phyloP scores from a whole-genome alignment of 768 basidiomycete species.

The Erythrobasidium yunnanense region DNA sequence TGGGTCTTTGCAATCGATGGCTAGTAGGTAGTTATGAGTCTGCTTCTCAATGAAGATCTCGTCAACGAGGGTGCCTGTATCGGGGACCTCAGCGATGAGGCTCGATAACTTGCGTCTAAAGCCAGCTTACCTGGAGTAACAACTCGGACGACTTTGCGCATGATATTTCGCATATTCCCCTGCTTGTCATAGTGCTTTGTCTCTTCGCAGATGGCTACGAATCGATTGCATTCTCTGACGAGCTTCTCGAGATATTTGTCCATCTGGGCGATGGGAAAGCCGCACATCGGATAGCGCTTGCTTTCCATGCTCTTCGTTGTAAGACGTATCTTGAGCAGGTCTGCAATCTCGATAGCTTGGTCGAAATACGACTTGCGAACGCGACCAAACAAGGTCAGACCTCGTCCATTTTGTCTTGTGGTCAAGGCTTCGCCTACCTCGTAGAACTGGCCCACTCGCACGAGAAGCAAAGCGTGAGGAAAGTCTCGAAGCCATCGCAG shows the following conservation, averaged over 20 bases:
- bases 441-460: constrained; percentile 88
- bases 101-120: neutral
- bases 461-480: constrained; percentile 78
- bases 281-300: constrained; percentile 67
- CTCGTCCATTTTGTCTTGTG: neutral
- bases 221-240: constrained; percentile 64
- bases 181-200: constrained; percentile 53
- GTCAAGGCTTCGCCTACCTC: constrained; percentile 51
- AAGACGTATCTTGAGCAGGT: constrained; percentile 68
- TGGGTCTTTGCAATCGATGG: constrained; percentile 45
- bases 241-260: constrained; percentile 78
- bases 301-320: constrained; percentile 67
- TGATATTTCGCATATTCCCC: constrained; percentile 44
- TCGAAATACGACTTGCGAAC: constrained; percentile 98
- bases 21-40: constrained; percentile 81
- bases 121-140: constrained; percentile 63
- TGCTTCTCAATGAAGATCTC: constrained; percentile 74
- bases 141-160: constrained; percentile 71
- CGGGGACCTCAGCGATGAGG: neutral
- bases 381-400: constrained; percentile 20
- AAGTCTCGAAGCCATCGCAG: constrained; percentile 61
- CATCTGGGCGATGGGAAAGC: constrained; percentile 73
- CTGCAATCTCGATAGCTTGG: constrained; percentile 68
- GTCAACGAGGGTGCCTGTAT: constrained; percentile 63
- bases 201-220: constrained; percentile 89